Base-by-base conservation (phyloP, 345 rosid species). In the Citrus sinensis region DNA sequence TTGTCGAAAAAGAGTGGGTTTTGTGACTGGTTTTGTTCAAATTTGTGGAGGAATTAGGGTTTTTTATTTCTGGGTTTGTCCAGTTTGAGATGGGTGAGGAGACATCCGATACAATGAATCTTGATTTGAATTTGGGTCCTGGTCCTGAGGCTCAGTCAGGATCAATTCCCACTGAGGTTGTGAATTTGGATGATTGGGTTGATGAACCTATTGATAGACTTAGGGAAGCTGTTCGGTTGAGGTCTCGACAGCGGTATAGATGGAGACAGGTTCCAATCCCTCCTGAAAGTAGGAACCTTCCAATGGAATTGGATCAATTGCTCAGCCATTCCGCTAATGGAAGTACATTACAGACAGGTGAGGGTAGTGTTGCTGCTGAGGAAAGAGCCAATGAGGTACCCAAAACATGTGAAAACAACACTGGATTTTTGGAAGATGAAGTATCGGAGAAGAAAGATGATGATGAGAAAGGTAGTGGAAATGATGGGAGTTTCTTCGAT, bases 41-140 rank as follows among this genome's bases (percentile, higher is more conserved):
- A 40, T 62, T 46, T 58, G 20, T 42, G 27, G n/a, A 55, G 55
- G 63, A 70, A 51, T 24, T 76, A 79, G 84, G 81, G 35, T 46
- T 71, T 49, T 80, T 66, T 32, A 7, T 58, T 7, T 60, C 76
- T 49, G 66, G 70, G 73, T 59, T 80, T 75, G 67, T 74, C 62
- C 56, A 62, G 37, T 75, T 80, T 81, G 77, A 74, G 75, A 92
- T 93, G 98, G 93, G 84, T 55, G 97, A 92, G 67, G 95, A 88
- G 84, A 83, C 89, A 75, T 85, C 92, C 40, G 95, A 92, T 73
- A 85, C 94, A 35, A 93, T 95, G 98, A 93, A 95, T 82, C 99
- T 95, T 54, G 99, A 95, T 85, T 89, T 95, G 93, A 95, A 95
- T 80, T 88, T 95, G 72, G 96, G 96, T 54, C 99, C 98, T 71